phyloP scores from a whole-genome alignment of 257 asterid species.

The Capsicum baccatum region DNA sequence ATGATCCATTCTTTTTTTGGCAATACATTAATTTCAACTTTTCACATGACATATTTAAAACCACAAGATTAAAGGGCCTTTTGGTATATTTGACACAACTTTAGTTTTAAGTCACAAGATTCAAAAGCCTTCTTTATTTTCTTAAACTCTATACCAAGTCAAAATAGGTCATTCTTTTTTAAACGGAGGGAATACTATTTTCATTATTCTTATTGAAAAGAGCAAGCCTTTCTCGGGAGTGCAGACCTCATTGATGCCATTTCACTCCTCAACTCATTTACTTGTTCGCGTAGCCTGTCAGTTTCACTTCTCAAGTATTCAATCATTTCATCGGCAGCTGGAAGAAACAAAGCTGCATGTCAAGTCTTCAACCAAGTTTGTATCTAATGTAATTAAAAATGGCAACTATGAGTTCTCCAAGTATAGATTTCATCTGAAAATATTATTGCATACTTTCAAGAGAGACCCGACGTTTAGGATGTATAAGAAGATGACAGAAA shows the following conservation, averaged over 20 bases:
- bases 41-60: no score
- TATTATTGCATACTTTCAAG: neutral
- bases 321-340: conserved; percentile 82
- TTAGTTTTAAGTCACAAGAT: no score
- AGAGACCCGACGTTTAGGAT: neutral
- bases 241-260: conserved; percentile 62
- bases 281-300: conserved; percentile 58
- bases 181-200: neutral
- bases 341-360: conserved; percentile 33
- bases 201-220: conserved; percentile 19
- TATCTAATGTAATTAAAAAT: neutral
- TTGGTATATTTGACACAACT: no score
- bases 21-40: no score
- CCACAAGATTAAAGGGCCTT: no score
- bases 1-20: no score
- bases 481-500: neutral
- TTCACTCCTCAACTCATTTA: conserved; percentile 61
- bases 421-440: neutral
- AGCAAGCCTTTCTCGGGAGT: conserved; percentile 26
- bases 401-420: neutral
- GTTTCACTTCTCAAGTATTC: conserved; percentile 64
- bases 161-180: no score
- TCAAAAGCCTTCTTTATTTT: no score
- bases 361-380: conserved; percentile 24
- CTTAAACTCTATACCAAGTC: no score